Percentiles rank a stretch among this genome's conserved stretches.
Conservation (phyloP, 345 rosid species). For the Brassica carinata region DNA sequence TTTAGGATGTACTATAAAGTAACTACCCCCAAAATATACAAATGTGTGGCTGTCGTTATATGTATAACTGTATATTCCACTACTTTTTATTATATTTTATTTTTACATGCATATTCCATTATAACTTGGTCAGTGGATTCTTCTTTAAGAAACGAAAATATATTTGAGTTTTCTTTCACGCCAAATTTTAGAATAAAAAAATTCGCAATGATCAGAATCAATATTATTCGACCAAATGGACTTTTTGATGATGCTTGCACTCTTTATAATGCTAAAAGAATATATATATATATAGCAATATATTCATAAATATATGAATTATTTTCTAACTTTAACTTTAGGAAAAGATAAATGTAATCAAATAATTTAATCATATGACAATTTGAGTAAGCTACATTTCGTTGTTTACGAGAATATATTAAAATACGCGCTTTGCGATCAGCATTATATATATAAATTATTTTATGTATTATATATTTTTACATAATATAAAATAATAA, state of each 20-base stretch:
- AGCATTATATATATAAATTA: too few species aligned
- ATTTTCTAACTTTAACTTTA: slow-evolving; percentile 22
- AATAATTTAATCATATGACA: slow-evolving; percentile 7
- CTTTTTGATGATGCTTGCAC: slow-evolving; percentile 4
- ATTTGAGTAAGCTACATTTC: slow-evolving; percentile 9
- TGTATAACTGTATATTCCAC: slow-evolving; percentile 30
- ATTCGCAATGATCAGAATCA: slow-evolving; percentile 22
- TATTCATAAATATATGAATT: background rate
- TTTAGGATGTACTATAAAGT: slow-evolving; percentile 29
- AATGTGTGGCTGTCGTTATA: slow-evolving; percentile 28
- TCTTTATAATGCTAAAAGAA: slow-evolving; percentile 11
- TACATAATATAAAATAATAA: too few species aligned
- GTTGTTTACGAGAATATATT: background rate
- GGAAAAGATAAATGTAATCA: background rate
- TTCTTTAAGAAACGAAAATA: background rate
- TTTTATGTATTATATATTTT: too few species aligned
- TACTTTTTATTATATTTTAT: background rate
- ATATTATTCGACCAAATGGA: slow-evolving; percentile 21
- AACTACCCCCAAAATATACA: slow-evolving; percentile 22
- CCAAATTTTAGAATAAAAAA: slow-evolving; percentile 6
- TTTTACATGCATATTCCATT: slow-evolving; percentile 23
- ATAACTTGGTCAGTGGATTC: slow-evolving; percentile 19
- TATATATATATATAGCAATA: background rate
- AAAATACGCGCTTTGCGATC: too few species aligned
- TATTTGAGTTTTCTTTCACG: background rate